Percentiles rank a stretch among this genome's conserved stretches.
phyloP scores from a whole-genome alignment of 495 filamentous ascomycete species.

The Pyrenula massariospora region DNA sequence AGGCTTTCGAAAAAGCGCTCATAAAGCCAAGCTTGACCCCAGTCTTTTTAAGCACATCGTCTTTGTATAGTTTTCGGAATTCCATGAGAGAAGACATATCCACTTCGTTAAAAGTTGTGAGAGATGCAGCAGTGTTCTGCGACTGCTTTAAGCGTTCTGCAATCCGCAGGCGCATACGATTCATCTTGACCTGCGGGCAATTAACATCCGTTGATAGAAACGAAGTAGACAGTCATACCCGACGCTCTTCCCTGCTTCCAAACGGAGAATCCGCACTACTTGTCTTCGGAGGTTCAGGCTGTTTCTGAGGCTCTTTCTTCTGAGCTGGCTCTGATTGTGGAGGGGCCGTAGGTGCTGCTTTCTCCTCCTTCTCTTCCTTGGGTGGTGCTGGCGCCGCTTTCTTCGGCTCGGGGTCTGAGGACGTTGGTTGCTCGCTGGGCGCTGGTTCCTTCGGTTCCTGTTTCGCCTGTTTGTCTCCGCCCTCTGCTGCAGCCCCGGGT shows the following conservation, averaged over 20 bases:
- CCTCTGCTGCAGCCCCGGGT: constrained; percentile 49
- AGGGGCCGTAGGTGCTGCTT: constrained; percentile 22
- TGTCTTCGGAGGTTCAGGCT: constrained; percentile 31
- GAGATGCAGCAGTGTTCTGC: constrained; percentile 92
- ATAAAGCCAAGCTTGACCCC: constrained; percentile 98
- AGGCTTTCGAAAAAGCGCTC: constrained; percentile 90
- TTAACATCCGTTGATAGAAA: neutral
- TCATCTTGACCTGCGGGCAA: constrained; percentile 82
- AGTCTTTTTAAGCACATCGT: constrained; percentile 87
- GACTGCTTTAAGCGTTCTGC: constrained; percentile 97
- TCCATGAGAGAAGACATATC: constrained; percentile 99
- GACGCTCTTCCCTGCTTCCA: constrained; percentile 77
- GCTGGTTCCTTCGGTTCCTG: constrained; percentile 47
- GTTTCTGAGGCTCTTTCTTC: constrained; percentile 18
- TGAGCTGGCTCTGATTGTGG: constrained; percentile 14
- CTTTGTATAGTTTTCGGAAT: constrained; percentile 93
- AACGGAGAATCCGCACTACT: constrained; percentile 27
- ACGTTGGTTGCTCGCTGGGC: constrained; percentile 39
- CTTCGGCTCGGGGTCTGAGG: constrained; percentile 43
- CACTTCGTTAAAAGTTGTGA: constrained; percentile 98
- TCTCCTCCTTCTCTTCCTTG: constrained; percentile 30
- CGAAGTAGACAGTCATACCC: constrained; percentile 44
- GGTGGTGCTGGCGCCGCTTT: constrained; percentile 32
- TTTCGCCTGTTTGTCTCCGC: constrained; percentile 36
- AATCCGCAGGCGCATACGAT: constrained; percentile 95